These are phyloP conservation scores for Salvia sclarea DNA, from an alignment of 305 asterid species.

Conservation along the genomic window DNA sequence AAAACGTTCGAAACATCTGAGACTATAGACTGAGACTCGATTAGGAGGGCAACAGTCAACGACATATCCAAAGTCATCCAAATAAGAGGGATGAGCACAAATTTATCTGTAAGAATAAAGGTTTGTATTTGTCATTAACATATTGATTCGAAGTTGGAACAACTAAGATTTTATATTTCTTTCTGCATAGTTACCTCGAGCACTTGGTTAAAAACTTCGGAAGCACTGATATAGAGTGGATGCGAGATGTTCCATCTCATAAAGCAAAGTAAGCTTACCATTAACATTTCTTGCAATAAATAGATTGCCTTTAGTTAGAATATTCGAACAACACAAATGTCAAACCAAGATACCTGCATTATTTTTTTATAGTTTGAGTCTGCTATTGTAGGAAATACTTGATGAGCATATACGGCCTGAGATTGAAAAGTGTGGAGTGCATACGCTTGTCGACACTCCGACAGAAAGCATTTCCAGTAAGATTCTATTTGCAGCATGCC, in stretches of 20 bases:
- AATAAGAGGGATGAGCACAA: conserved; percentile 38
- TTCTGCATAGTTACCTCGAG: conserved; percentile 41
- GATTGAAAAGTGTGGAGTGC: conserved; percentile 56
- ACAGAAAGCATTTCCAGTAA: conserved; percentile 53
- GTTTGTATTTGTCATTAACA: conserved; percentile 17
- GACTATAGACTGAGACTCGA: conserved; percentile 39
- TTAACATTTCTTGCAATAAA: neutral
- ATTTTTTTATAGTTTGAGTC: neutral
- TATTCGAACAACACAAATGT: too few species aligned
- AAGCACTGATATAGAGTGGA: conserved; percentile 56
- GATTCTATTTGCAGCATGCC: neutral
- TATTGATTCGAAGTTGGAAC: neutral
- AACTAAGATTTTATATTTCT: neutral
- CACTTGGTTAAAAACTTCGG: conserved; percentile 35
- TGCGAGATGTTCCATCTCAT: conserved; percentile 46
- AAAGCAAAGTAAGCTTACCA: conserved; percentile 45
- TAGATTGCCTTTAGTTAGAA: neutral
- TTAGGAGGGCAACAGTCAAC: conserved; percentile 24
- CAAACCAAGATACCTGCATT: too few species aligned
- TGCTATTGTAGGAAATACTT: conserved; percentile 37
- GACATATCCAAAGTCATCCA: conserved; percentile 35
- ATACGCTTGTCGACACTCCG: conserved; percentile 44
- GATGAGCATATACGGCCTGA: conserved; percentile 45
- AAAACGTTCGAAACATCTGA: conserved; percentile 4
- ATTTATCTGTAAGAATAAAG: conserved; percentile 43